Evolutionary conservation across 2,329 filamentous ascomycete genomes (phyloP), one percentile per base, ranked within the genome.

Genomic region (Phyllosticta paracitricarpa): DNA sequence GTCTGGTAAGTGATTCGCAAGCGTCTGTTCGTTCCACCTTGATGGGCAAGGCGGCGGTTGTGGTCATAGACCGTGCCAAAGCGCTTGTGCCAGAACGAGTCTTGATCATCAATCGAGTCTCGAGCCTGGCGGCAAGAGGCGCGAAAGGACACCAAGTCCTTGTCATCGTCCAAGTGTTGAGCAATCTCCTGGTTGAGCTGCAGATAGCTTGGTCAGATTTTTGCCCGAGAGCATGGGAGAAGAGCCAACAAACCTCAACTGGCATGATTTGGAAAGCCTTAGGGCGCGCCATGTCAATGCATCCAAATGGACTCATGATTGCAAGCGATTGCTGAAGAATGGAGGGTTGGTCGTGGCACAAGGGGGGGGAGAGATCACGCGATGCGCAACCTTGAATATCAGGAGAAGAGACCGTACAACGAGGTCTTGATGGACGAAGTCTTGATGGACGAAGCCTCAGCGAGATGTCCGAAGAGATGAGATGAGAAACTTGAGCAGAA

Each of bases 61-160:
- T 65, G 61, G 33, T 81, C 80, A 64, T 76, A 83, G 26, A 61
- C 69, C 24, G 69, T 61, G 14, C 71, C 66, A 65, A 79, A 83
- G 19, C 70, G 73, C 48, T 67, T 64, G 40, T 77, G 75, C 81
- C 81, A 83, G 66, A 82, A 78, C 6, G 74, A 76, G 9, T 71
- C 65, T 52, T 76, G 72, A 4, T 69, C 72, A 30, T 77, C 71
- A 59, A 81, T 68, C 6, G 77, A 73, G 64, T 71, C 59, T 35
- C 71, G 67, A 0, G 76, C 75, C 3, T 64, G 65, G 7, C 66
- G 68, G 69, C 79, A 81, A 22, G 76, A 65, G 1, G 66, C 61
- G 6, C 72, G 68, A 65, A 77, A 82, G 58, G 64, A 71, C 25
- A 67, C 65, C 14, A 83, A 66, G 63, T 82, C 79, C 19, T 66